Evolutionary conservation across 75 land plant species (phyloP).

Genomic region (Pinus taeda): DNA sequence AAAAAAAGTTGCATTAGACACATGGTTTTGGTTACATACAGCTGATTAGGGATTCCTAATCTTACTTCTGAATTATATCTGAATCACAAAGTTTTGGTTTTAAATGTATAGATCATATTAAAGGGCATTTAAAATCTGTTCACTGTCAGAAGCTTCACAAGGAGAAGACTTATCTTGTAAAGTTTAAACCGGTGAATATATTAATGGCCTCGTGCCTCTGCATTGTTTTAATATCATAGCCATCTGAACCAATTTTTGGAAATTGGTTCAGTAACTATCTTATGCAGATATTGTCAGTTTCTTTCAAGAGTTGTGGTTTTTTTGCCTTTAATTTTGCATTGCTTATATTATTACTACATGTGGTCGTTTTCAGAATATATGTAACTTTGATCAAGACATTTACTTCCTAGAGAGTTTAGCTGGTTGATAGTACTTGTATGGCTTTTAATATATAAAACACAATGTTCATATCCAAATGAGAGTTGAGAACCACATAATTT

Average conservation of each 20-base stretch:
- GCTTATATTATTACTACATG: background rate
- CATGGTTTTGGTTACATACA: background rate
- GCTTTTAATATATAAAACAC: background rate
- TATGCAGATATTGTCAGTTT: background rate
- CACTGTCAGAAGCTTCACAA: conserved; percentile 13
- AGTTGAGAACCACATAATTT: no score
- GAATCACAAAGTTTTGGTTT: background rate
- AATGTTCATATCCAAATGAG: no score
- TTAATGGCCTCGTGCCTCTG: conserved; percentile 13
- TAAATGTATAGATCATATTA: background rate
- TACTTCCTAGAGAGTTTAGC: background rate
- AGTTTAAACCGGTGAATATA: conserved; percentile 14
- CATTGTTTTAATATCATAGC: background rate
- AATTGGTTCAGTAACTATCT: background rate
- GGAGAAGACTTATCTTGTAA: conserved; percentile 7
- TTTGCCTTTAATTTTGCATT: background rate
- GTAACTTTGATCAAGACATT: background rate
- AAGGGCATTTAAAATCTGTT: background rate
- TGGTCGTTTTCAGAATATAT: background rate
- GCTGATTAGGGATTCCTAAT: background rate
- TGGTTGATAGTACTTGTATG: background rate
- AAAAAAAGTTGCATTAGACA: background rate
- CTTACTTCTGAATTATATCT: background rate
- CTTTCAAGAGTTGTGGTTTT: background rate
- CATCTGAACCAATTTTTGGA: background rate